These are phyloP conservation scores for Fibroporia radiculosa DNA, from an alignment of 768 basidiomycete genomes.

Conservation along the genomic window DNA sequence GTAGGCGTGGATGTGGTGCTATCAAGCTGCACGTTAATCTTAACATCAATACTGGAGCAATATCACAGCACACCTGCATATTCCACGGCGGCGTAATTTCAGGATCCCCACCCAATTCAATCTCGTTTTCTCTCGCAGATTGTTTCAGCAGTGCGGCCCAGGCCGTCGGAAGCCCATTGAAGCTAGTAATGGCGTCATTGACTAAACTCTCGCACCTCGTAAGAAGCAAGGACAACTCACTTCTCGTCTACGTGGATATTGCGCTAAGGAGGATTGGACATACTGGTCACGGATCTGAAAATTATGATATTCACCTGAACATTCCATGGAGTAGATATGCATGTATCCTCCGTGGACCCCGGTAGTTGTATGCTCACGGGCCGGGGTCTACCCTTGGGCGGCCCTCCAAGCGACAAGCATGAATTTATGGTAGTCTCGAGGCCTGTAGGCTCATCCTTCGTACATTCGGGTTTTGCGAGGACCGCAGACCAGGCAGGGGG, in stretches of 20 bases:
- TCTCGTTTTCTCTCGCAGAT: not conserved
- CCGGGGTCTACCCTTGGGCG: no score
- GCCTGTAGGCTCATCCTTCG: no score
- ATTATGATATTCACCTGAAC: not conserved
- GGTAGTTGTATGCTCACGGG: no score
- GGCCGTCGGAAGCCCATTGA: not conserved
- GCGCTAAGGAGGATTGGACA: not conserved
- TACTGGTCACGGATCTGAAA: not conserved
- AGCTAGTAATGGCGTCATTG: not conserved
- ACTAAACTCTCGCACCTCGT: not conserved
- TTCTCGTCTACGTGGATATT: slow-evolving; percentile 4
- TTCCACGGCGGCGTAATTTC: not conserved
- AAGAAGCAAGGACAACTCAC: not conserved
- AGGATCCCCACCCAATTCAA: not conserved
- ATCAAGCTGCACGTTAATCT: not conserved
- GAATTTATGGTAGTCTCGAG: no score
- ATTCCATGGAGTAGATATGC: not conserved
- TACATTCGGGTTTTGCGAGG: not conserved
- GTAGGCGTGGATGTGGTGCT: not conserved
- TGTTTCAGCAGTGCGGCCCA: not conserved
- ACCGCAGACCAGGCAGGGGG: not conserved
- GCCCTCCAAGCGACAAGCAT: no score
- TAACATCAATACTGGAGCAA: not conserved
- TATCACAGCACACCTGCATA: not conserved
- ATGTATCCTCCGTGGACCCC: not conserved